Conservation (phyloP, 2,329 filamentous ascomycete genomes). For the Penicillium sp. region DNA sequence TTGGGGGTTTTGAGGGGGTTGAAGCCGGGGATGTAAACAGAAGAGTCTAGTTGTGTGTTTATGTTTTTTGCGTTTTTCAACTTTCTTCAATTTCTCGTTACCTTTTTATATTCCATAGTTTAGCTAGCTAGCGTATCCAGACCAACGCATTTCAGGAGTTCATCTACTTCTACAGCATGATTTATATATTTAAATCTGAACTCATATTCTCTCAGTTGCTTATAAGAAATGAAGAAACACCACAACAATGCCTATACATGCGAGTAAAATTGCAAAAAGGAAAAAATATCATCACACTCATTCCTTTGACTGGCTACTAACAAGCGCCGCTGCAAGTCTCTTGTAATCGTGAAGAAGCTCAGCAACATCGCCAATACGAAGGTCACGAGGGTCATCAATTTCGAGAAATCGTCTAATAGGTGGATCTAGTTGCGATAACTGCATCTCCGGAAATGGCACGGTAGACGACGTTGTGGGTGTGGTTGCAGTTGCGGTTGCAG, state of each 20-base stretch:
- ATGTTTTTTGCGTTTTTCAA: neutral
- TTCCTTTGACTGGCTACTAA: constrained; percentile 30
- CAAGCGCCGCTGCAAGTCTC: constrained; percentile 60
- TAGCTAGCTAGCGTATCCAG: neutral
- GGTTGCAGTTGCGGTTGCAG: too few relatives aligned
- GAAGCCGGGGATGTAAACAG: neutral
- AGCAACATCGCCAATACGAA: constrained; percentile 69
- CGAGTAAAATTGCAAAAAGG: neutral
- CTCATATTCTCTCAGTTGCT: neutral
- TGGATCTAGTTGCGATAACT: constrained; percentile 41
- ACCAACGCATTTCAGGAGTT: neutral
- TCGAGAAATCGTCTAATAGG: constrained; percentile 72
- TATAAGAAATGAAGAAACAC: neutral
- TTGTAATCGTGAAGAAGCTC: constrained; percentile 71
- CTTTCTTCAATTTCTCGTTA: neutral
- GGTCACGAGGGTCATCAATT: constrained; percentile 63
- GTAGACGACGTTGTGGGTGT: neutral
- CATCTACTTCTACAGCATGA: neutral
- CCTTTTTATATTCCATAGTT: neutral
- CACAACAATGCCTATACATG: neutral
- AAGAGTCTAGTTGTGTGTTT: neutral
- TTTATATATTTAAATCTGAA: neutral
- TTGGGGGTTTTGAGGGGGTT: constrained; percentile 47
- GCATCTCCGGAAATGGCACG: neutral
- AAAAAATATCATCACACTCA: neutral